These are phyloP conservation scores for Saccharum officinarum DNA, from an alignment of 176 grass and related monocot genomes.

Conservation along the genomic window DNA sequence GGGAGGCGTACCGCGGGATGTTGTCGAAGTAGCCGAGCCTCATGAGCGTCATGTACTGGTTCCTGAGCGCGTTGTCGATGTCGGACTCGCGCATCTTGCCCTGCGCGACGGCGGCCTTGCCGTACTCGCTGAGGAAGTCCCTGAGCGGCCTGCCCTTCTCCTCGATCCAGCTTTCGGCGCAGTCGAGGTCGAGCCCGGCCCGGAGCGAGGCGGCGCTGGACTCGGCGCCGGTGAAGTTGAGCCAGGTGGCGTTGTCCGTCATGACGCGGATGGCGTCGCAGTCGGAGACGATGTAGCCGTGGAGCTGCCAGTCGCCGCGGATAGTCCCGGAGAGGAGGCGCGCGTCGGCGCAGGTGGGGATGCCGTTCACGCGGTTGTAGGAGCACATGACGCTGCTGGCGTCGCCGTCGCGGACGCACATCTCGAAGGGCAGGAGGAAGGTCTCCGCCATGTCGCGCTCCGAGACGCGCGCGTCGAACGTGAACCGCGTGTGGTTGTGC, in stretches of 20 bases:
- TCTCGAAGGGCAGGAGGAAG: conserved; percentile 41
- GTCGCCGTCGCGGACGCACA: conserved; percentile 39
- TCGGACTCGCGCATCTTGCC: too few species aligned
- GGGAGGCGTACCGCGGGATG: not conserved
- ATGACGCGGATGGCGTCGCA: conserved; percentile 36
- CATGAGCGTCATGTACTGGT: conserved; percentile 41
- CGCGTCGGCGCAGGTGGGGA: conserved; percentile 36
- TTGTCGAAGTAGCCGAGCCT: conserved; percentile 48
- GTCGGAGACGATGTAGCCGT: conserved; percentile 68
- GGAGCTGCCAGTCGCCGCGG: conserved; percentile 19
- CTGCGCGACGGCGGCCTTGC: too few species aligned
- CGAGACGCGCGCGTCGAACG: conserved; percentile 37
- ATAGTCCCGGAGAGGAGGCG: conserved; percentile 28
- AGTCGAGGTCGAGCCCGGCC: too few species aligned
- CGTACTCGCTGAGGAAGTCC: too few species aligned
- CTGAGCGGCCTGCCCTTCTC: too few species aligned
- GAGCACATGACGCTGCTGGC: conserved; percentile 50
- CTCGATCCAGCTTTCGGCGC: too few species aligned
- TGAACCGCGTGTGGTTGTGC: conserved; percentile 29
- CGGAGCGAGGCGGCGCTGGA: too few species aligned
- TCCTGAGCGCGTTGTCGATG: too few species aligned
- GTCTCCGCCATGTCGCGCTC: conserved; percentile 52
- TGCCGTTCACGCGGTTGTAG: conserved; percentile 47
- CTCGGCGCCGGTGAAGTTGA: too few species aligned
- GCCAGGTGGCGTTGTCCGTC: too few species aligned